Evolutionary conservation across 2,329 filamentous ascomycete species (phyloP).

Genomic region (Helotiales sp.): DNA sequence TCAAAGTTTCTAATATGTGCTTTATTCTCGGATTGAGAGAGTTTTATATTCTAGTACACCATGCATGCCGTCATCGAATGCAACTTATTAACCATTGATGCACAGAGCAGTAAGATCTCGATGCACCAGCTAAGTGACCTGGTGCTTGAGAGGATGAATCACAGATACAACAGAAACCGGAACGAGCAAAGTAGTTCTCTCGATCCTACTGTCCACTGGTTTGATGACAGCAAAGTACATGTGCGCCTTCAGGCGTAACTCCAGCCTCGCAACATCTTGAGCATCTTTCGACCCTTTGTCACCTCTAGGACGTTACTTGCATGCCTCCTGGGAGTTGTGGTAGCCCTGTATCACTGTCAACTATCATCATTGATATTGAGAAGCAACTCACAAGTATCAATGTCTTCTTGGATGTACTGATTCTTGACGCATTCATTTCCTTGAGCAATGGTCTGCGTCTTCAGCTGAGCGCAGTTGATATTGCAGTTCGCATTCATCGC

Average conservation of each 20-base stretch:
- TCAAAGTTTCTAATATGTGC: too few relatives aligned
- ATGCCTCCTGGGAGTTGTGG: background rate
- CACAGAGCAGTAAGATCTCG: too few relatives aligned
- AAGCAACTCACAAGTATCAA: slow-evolving; percentile 46
- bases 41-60: too few relatives aligned
- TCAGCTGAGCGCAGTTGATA: slow-evolving; percentile 46
- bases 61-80: too few relatives aligned
- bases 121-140: too few relatives aligned
- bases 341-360: background rate
- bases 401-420: slow-evolving; percentile 48
- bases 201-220: too few relatives aligned
- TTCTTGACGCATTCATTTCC: slow-evolving; percentile 47
- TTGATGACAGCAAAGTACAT: too few relatives aligned
- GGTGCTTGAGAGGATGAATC: background rate
- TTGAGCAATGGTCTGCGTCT: slow-evolving; percentile 43
- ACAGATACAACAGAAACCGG: background rate
- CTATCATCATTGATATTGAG: background rate
- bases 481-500: slow-evolving; percentile 44
- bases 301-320: background rate
- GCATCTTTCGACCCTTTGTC: background rate
- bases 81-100: too few relatives aligned
- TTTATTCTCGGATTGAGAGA: too few relatives aligned
- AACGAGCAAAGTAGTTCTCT: too few relatives aligned
- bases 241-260: background rate
- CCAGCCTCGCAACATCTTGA: background rate